A percentile compares a stretch with the other conserved stretches of the same genome.
phyloP scores from a whole-genome alignment of 139 green algal species.

The Pleodorina starrii region DNA sequence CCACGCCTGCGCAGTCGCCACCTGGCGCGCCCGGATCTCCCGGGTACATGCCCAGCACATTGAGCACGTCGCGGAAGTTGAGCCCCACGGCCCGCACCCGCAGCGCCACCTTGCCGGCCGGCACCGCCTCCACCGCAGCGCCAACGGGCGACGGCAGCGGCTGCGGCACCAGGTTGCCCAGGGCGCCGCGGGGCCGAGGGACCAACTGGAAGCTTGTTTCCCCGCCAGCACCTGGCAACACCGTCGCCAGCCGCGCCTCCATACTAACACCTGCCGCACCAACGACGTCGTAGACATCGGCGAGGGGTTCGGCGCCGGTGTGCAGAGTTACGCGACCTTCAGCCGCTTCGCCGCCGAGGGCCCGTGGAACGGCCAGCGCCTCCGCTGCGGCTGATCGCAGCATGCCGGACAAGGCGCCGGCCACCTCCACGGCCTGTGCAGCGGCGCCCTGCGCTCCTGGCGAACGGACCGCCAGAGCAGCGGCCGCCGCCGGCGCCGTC shows the following conservation, averaged over 20 bases:
- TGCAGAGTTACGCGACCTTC: not conserved
- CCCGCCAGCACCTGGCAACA: not conserved
- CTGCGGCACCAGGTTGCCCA: constrained; percentile 66
- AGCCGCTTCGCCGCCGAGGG: not conserved
- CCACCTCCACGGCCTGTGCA: not conserved
- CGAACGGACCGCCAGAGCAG: not conserved
- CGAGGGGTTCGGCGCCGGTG: not conserved
- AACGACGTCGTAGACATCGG: not conserved
- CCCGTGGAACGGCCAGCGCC: constrained; percentile 32
- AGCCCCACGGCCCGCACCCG: constrained; percentile 83
- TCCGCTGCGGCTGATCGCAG: not conserved
- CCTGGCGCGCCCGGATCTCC: constrained; percentile 84
- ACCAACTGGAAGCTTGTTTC: constrained; percentile 58
- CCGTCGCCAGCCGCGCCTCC: not conserved
- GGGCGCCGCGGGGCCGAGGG: constrained; percentile 64
- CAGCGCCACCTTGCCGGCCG: constrained; percentile 64
- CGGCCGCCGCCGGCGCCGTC: not conserved
- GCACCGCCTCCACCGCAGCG: not conserved
- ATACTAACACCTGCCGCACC: not conserved
- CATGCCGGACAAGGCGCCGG: not conserved
- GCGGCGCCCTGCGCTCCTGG: not conserved
- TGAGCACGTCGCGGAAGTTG: constrained; percentile 88
- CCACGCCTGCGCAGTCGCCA: constrained; percentile 86
- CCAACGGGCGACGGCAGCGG: constrained; percentile 28
- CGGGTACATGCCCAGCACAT: constrained; percentile 89